A percentile compares a stretch with the other conserved stretches of the same genome.
These are phyloP conservation scores for Candida railenensis DNA, from an alignment of 805 yeast species.

Conservation along the genomic window DNA sequence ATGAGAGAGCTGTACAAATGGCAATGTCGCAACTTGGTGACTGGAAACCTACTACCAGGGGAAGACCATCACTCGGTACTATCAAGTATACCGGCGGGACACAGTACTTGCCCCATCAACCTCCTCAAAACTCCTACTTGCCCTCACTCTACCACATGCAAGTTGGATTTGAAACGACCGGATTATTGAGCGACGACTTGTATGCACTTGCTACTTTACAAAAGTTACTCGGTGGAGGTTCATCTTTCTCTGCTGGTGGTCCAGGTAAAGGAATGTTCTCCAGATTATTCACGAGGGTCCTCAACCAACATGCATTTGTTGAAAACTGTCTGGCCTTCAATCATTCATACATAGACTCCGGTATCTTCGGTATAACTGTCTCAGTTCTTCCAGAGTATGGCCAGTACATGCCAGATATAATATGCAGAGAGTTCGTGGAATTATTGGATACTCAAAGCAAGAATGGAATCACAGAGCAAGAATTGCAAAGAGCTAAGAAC, in stretches of 20 bases:
- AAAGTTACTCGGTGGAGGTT: conserved; percentile 92
- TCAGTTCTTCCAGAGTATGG: conserved; percentile 88
- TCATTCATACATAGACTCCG: conserved; percentile 87
- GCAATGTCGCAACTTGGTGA: conserved; percentile 65
- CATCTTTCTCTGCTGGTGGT: conserved; percentile 97
- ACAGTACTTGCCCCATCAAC: conserved; percentile 35
- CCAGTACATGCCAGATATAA: conserved; percentile 74
- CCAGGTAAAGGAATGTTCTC: conserved; percentile 99
- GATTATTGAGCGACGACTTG: conserved; percentile 80
- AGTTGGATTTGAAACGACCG: conserved; percentile 84
- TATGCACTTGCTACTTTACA: conserved; percentile 90
- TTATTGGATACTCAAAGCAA: conserved; percentile 32
- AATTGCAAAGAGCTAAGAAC: conserved; percentile 87
- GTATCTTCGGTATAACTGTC: conserved; percentile 85
- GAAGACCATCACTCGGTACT: conserved; percentile 47
- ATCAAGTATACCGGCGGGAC: conserved; percentile 58
- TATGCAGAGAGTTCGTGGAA: conserved; percentile 46
- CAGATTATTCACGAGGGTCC: conserved; percentile 83
- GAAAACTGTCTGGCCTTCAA: conserved; percentile 88
- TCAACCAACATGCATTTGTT: conserved; percentile 87
- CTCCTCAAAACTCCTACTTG: conserved; percentile 44
- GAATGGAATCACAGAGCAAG: conserved; percentile 65
- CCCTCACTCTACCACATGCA: conserved; percentile 85
- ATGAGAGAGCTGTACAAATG: conserved; percentile 62
- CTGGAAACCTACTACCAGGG: conserved; percentile 32